phyloP scores from a whole-genome alignment of 805 yeast species.

The Pichia occidentalis region DNA sequence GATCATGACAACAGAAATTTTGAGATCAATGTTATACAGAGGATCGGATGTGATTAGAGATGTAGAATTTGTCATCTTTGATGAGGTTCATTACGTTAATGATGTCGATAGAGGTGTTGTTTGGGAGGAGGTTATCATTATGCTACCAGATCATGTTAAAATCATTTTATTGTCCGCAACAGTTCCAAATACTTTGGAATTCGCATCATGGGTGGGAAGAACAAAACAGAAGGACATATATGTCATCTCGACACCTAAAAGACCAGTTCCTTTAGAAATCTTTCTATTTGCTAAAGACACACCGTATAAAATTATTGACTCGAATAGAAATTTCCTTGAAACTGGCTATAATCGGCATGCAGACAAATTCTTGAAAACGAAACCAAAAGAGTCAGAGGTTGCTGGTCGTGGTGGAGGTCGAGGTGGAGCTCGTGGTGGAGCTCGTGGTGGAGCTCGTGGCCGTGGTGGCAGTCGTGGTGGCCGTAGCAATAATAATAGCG shows the following conservation, averaged over 20 bases:
- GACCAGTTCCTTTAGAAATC: slow-evolving; percentile 94
- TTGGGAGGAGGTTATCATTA: slow-evolving; percentile 97
- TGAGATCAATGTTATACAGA: slow-evolving; percentile 91
- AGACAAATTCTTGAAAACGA: slow-evolving; percentile 42
- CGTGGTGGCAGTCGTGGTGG: slow-evolving; percentile 25
- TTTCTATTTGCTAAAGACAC: slow-evolving; percentile 76
- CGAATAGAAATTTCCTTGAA: slow-evolving; percentile 63
- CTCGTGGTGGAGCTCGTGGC: slow-evolving; percentile 28
- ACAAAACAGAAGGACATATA: slow-evolving; percentile 94
- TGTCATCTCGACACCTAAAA: slow-evolving; percentile 90
- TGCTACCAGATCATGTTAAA: slow-evolving; percentile 92
- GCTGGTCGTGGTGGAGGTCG: slow-evolving; percentile 29
- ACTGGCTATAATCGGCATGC: slow-evolving; percentile 56
- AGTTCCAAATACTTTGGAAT: slow-evolving; percentile 96
- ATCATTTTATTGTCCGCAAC: slow-evolving; percentile 95
- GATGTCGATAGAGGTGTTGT: slow-evolving; percentile 98
- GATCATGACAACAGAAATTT: slow-evolving; percentile 98
- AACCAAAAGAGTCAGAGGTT: slow-evolving; percentile 26
- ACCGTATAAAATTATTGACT: slow-evolving; percentile 65
- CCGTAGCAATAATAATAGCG: slow-evolving; percentile 23
- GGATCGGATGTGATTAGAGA: slow-evolving; percentile 98
- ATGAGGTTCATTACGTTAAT: slow-evolving; percentile 98
- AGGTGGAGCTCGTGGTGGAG: slow-evolving; percentile 29
- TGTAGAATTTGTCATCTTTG: slow-evolving; percentile 97
- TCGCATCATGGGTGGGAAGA: slow-evolving; percentile 98